phyloP scores from a whole-genome alignment of 768 basidiomycete species.

The Hirschioporus abietinus region DNA sequence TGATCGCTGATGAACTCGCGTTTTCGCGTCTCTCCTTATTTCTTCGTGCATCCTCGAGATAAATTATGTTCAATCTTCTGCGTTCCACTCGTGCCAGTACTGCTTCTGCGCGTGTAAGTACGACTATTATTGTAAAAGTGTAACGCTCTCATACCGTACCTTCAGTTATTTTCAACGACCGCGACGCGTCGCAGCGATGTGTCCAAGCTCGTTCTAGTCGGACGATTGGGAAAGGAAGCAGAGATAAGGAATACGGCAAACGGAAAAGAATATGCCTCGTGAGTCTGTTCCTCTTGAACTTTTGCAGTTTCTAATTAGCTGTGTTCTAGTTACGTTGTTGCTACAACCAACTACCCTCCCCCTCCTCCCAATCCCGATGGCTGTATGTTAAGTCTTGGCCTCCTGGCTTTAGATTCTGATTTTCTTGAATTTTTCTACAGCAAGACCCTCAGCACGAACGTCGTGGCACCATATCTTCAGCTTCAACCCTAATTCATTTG shows the following conservation, averaged over 20 bases:
- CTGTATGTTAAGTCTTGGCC: slow-evolving; percentile 35
- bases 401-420: background rate
- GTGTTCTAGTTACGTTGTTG: slow-evolving; percentile 67
- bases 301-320: background rate
- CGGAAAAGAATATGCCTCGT: slow-evolving; percentile 78
- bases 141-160: background rate
- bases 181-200: slow-evolving; percentile 52
- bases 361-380: slow-evolving; percentile 57
- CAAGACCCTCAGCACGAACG: slow-evolving; percentile 43
- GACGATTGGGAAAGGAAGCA: slow-evolving; percentile 66
- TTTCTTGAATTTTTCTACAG: slow-evolving; percentile 28
- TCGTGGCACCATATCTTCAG: slow-evolving; percentile 78
- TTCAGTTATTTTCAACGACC: slow-evolving; percentile 57
- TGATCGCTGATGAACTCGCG: background rate
- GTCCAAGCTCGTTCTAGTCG: slow-evolving; percentile 73
- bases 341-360: slow-evolving; percentile 58
- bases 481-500: slow-evolving; percentile 58
- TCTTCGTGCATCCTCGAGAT: background rate
- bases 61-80: slow-evolving; percentile 46
- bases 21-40: background rate
- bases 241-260: slow-evolving; percentile 62
- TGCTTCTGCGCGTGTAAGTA: slow-evolving; percentile 43
- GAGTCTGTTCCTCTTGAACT: slow-evolving; percentile 21
- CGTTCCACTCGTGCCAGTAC: slow-evolving; percentile 39
- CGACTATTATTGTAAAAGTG: background rate